A percentile compares a stretch with the other conserved stretches of the same genome.
Conservation (phyloP, 1,139 yeast species). For the Yamadazyma songkhlaensis region DNA sequence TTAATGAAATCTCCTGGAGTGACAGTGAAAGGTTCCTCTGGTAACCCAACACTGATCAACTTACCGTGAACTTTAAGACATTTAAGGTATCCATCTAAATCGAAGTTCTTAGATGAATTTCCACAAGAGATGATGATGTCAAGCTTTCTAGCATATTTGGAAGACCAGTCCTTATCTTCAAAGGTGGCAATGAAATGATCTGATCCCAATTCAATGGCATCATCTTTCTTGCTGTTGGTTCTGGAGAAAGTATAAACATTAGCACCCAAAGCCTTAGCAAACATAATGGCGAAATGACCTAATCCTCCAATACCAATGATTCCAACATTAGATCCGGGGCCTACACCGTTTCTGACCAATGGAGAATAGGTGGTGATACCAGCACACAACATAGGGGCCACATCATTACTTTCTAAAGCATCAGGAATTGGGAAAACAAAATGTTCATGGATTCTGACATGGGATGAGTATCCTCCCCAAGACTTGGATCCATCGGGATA, state of each 20-base stretch:
- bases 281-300: constrained; percentile 43
- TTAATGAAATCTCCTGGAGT: constrained; percentile 26
- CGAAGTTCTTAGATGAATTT: constrained; percentile 35
- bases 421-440: constrained; percentile 60
- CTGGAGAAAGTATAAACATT: constrained; percentile 41
- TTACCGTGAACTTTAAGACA: constrained; percentile 35
- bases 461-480: constrained; percentile 65
- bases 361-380: constrained; percentile 68
- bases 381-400: constrained; percentile 67
- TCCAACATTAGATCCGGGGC: constrained; percentile 41
- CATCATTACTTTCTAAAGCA: constrained; percentile 35
- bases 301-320: constrained; percentile 49
- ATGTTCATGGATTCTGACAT: constrained; percentile 51
- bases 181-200: constrained; percentile 37
- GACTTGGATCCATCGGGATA: constrained; percentile 32
- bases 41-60: constrained; percentile 53
- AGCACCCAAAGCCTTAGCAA: constrained; percentile 44
- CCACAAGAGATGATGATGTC: constrained; percentile 52
- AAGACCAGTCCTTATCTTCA: constrained; percentile 37
- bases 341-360: constrained; percentile 33
- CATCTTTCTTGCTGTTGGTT: constrained; percentile 32
- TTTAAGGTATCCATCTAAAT: constrained; percentile 30
- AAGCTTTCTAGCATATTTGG: constrained; percentile 31
- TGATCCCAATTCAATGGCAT: constrained; percentile 38
- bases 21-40: constrained; percentile 20